phyloP scores from a whole-genome alignment of 768 basidiomycete genomes.

The Pulveroboletus ravenelii region DNA sequence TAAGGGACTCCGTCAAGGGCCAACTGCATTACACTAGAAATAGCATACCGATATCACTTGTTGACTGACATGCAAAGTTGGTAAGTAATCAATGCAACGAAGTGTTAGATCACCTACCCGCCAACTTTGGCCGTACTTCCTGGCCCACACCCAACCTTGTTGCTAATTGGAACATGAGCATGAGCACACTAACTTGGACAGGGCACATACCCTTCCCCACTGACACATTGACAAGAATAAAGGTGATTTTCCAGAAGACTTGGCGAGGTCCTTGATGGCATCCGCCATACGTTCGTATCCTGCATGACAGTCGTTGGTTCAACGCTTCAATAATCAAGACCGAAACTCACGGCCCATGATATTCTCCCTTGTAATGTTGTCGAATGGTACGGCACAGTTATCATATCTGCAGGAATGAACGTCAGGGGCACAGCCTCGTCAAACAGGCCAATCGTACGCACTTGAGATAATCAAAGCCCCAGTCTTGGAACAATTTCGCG shows the following conservation, averaged over 20 bases:
- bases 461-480: constrained; percentile 68
- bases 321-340: background rate
- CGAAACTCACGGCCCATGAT: constrained; percentile 47
- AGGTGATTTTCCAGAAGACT: constrained; percentile 47
- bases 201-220: constrained; percentile 54
- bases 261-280: constrained; percentile 48
- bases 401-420: constrained; percentile 42
- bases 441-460: constrained; percentile 23
- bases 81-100: constrained; percentile 3
- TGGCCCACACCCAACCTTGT: constrained; percentile 64
- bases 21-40: background rate
- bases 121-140: constrained; percentile 59
- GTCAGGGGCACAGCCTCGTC: background rate
- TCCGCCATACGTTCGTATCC: constrained; percentile 59
- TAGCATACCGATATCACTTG: constrained; percentile 42
- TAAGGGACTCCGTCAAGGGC: constrained; percentile 13
- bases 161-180: constrained; percentile 33
- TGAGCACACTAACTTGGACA: background rate
- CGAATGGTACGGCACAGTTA: constrained; percentile 59
- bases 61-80: constrained; percentile 36
- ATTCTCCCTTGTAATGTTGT: constrained; percentile 50
- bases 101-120: constrained; percentile 38
- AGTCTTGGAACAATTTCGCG: constrained; percentile 52
- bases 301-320: constrained; percentile 20
- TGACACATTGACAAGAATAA: constrained; percentile 60